Conservation (phyloP, 371 early-diverging fungal genomes). For the Capillidium rhysosporum region DNA sequence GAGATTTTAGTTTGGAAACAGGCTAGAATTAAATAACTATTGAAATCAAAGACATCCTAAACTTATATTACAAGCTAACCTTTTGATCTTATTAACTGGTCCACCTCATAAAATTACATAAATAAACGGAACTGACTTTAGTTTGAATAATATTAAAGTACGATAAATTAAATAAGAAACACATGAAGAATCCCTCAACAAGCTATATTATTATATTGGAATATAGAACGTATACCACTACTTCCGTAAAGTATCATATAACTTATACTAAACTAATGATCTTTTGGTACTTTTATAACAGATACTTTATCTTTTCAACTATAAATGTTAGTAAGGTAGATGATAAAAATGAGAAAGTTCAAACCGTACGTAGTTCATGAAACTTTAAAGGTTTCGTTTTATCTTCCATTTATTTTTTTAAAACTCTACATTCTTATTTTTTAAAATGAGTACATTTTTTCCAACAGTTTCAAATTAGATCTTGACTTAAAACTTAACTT, state of each 20-base stretch:
- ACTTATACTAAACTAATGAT: slow-evolving; percentile 40
- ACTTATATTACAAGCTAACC: slow-evolving; percentile 20
- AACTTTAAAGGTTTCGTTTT: background rate
- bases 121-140: slow-evolving; percentile 44
- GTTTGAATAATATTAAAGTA: slow-evolving; percentile 67
- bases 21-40: slow-evolving; percentile 81
- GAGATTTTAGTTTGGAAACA: slow-evolving; percentile 92
- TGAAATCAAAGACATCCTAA: slow-evolving; percentile 15
- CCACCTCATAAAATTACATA: slow-evolving; percentile 88
- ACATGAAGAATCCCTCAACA: slow-evolving; percentile 85
- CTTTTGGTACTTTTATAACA: slow-evolving; percentile 53
- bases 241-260: slow-evolving; percentile 54
- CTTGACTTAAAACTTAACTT: slow-evolving; percentile 45
- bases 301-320: slow-evolving; percentile 86
- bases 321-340: slow-evolving; percentile 82
- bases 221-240: slow-evolving; percentile 66
- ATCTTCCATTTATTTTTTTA: background rate
- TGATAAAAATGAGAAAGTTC: slow-evolving; percentile 88
- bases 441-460: background rate
- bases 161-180: slow-evolving; percentile 90
- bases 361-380: slow-evolving; percentile 36
- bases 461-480: no score
- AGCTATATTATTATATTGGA: slow-evolving; percentile 87
- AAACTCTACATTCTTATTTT: background rate
- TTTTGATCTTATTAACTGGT: slow-evolving; percentile 30